Evolutionary conservation across 2,329 filamentous ascomycete genomes (phyloP).

Genomic region (Lojkania enalia): DNA sequence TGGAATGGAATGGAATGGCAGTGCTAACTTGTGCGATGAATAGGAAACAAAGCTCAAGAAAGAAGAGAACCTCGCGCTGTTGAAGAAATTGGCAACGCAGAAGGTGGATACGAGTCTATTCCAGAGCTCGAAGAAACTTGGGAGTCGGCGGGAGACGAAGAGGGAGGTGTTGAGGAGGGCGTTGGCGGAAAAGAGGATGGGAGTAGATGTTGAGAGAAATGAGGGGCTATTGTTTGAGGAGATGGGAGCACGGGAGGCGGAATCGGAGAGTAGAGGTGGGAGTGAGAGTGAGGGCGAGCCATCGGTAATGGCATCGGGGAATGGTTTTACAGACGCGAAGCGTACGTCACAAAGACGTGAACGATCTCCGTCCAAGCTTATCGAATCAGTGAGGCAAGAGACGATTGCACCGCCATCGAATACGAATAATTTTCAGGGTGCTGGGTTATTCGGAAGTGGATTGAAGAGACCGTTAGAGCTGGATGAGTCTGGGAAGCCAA

Average conservation of each 20-base stretch:
- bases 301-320: background rate
- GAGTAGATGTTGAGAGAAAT: slow-evolving; percentile 59
- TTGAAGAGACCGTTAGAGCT: slow-evolving; percentile 84
- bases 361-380: slow-evolving; percentile 18
- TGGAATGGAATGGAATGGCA: slow-evolving; percentile 1
- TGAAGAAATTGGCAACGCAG: slow-evolving; percentile 77
- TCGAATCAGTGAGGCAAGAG: background rate
- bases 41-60: slow-evolving; percentile 89
- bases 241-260: slow-evolving; percentile 26
- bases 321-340: background rate
- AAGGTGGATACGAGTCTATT: slow-evolving; percentile 83
- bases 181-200: slow-evolving; percentile 66
- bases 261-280: slow-evolving; percentile 32
- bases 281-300: slow-evolving; percentile 33
- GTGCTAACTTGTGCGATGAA: background rate
- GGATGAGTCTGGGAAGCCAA: slow-evolving; percentile 75
- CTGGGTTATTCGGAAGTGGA: slow-evolving; percentile 66
- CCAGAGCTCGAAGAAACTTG: slow-evolving; percentile 75
- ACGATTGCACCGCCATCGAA: background rate
- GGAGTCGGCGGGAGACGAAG: slow-evolving; percentile 69
- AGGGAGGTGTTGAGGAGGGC: slow-evolving; percentile 67
- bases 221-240: slow-evolving; percentile 59
- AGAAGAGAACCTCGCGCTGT: slow-evolving; percentile 82
- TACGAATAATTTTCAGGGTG: slow-evolving; percentile 9
- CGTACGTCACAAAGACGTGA: slow-evolving; percentile 17